These are phyloP conservation scores for Vaccinium macrocarpon DNA, from an alignment of 148 eudicot genomes.

Conservation along the genomic window DNA sequence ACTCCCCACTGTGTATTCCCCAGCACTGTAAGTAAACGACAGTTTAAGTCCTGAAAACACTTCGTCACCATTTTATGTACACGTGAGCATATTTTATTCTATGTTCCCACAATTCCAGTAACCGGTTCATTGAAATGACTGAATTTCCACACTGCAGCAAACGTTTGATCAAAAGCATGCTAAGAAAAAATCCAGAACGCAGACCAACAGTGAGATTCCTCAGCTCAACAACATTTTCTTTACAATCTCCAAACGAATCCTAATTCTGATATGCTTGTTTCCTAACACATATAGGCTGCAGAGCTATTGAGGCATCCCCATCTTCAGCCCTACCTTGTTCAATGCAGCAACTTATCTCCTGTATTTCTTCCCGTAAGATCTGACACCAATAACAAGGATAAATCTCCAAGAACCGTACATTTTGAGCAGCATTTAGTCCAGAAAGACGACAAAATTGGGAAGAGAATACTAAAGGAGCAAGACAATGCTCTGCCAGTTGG, in stretches of 20 bases:
- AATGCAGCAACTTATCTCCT: slow-evolving; percentile 67
- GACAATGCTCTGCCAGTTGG: slow-evolving; percentile 22
- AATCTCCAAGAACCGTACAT: slow-evolving; percentile 17
- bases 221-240: neutral
- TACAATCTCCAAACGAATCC: neutral
- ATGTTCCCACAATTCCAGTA: neutral
- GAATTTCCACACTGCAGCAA: slow-evolving; percentile 42
- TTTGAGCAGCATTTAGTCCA: slow-evolving; percentile 16
- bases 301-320: slow-evolving; percentile 86
- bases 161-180: slow-evolving; percentile 91
- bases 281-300: slow-evolving; percentile 57
- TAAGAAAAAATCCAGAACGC: slow-evolving; percentile 89
- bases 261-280: neutral
- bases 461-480: slow-evolving; percentile 16
- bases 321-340: slow-evolving; percentile 71
- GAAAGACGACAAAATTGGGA: slow-evolving; percentile 18
- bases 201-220: slow-evolving; percentile 78
- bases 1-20: slow-evolving; percentile 67
- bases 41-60: neutral
- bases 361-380: slow-evolving; percentile 84
- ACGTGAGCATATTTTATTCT: neutral
- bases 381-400: slow-evolving; percentile 57
- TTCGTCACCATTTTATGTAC: neutral
- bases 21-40: slow-evolving; percentile 67
- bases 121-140: neutral